Evolutionary conservation across 1,139 yeast genomes (phyloP).

Genomic region (Pneumocystis sp.): DNA sequence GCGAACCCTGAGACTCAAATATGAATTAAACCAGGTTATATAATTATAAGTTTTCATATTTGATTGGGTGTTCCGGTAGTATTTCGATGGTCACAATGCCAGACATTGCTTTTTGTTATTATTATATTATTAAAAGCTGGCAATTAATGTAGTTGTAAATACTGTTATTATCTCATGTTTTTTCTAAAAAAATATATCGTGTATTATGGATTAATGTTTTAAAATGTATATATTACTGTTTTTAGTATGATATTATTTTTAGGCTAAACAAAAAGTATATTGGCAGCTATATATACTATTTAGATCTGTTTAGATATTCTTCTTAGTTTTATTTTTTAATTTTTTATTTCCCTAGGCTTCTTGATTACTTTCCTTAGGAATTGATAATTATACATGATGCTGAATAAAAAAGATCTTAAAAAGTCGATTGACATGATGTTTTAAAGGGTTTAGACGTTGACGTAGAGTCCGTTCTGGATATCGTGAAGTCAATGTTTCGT

Average conservation of each 20-base stretch:
- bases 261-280: too few relatives aligned
- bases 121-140: background rate
- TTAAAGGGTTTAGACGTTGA: background rate
- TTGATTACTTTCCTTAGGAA: background rate
- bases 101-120: too few relatives aligned
- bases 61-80: background rate
- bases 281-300: background rate
- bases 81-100: too few relatives aligned
- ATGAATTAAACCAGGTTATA: background rate
- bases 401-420: background rate
- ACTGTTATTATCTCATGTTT: background rate
- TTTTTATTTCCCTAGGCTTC: background rate
- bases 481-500: background rate
- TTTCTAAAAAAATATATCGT: too few relatives aligned
- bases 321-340: too few relatives aligned
- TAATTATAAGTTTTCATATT: background rate
- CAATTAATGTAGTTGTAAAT: too few relatives aligned
- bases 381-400: background rate
- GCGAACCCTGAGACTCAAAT: background rate
- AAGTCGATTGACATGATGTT: background rate
- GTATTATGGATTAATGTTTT: too few relatives aligned
- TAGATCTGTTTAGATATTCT: too few relatives aligned
- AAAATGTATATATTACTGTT: background rate
- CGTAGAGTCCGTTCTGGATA: background rate
- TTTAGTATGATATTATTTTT: too few relatives aligned